Base-by-base conservation (phyloP, 1,139 yeast genomes). In the Yamadazyma sp. region DNA sequence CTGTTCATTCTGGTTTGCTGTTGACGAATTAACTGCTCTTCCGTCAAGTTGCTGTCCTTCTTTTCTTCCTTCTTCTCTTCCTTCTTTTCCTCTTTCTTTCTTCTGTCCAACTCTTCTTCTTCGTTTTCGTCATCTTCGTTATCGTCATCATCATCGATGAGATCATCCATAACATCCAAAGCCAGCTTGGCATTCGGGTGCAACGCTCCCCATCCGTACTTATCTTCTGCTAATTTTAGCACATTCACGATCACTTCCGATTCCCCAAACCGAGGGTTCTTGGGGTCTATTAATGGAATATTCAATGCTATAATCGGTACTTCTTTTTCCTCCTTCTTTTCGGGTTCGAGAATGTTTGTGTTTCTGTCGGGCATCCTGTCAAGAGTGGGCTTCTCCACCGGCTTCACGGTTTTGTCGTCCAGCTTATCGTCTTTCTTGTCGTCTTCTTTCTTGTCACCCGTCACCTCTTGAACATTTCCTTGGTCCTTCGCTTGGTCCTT, bases 211-310 rank as follows among this genome's bases (percentile, higher is more conserved):
- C 83, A 84, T 2, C 96, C 96, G 59, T 87, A 89, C 59, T 86
- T 86, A 39, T 86, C 91, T 55, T 89, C 96, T 3, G 95, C 86
- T 42, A 88, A 63, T 50, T 83, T 81, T 54, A 84, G 64, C 28
- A 91, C 88, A 54, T 91, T 92, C 47, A 89, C 75, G 1, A 85
- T 81, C 2, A 86, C 88, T 54, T 82, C 87, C 1, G 86, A 76
- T 45, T 79, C 78, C 14, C 85, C 87, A 7, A 83, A 81, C 37
- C 73, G 64, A 26, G 81, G 81, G 26, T 73, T 63, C 20, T 65
- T 58, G 9, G 75, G 73, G 44, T 73, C 73, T 8, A 71, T 54
- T 18, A 83, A 56, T 0, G 87, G 88, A 5, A 82, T 73, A 45
- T 81, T 75, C n/a, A 83, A 55, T 4, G 81, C 79, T 14, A 81